Evolutionary conservation across 2,329 filamentous ascomycete genomes (phyloP), one percentile per base, ranked within the genome.

Genomic region (Ambrosiella beaveri): DNA sequence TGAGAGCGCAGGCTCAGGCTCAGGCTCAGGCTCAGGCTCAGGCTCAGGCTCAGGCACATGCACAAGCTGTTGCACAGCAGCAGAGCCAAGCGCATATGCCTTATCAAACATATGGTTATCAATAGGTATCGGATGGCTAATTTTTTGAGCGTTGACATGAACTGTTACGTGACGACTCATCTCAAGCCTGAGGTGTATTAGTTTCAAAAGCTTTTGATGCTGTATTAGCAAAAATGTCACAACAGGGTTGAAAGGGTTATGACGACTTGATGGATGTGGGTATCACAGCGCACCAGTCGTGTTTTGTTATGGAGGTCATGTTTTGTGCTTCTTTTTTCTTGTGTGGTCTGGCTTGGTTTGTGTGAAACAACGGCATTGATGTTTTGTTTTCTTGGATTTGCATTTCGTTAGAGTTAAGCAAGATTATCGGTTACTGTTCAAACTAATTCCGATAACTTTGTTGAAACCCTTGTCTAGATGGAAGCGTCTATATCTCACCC

Each of bases 21-120:
- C 58, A 60, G 5, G 58, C 58, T 36, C 58, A 60, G 0, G 58
- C 58, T 1, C 58, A 60, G 3, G 59, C 59, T 39, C 58, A 59
- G 1, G 59, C 56, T 11, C 59, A 60, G 2, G 58, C 58, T 1
- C 58, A 60, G 3, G 59, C 59, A 1, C 59, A 59, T 3, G 57
- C 57, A 0, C 57, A 58, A 8, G 56, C 50, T 3, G 27, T 45
- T 1, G 57, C 57, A 1, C 51, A 59, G 2, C 47, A 45, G 2
- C 57, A 58, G 2, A 47, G 44, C 4, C 57, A 59, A 5, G 57
- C 57, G 19, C 57, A 59, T n/a, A 27, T 35, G 17, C 17, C 47
- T 11, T 51, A 51, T 36, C 47, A 51, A 11, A 51, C 8, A 1
- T 51, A 51, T 35, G 47, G 47, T 3, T 51, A 51, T 9, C 47